A percentile compares a stretch with the other conserved stretches of the same genome.
Evolutionary conservation across 768 basidiomycete species (phyloP).

Genomic region (Clitopilus hobsonii): DNA sequence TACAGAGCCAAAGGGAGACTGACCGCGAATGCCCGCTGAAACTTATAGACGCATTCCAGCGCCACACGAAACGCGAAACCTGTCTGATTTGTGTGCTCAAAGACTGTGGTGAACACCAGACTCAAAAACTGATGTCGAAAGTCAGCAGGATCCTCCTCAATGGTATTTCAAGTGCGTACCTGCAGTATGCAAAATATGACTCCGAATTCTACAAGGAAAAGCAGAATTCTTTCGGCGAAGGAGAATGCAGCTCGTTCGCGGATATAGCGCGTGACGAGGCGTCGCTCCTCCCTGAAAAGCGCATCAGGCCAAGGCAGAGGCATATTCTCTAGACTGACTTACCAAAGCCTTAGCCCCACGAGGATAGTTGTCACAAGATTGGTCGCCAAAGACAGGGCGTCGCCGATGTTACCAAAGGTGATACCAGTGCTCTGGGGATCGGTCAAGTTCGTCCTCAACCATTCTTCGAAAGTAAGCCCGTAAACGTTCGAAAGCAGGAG

Average conservation of each 20-base stretch:
- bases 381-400: not conserved
- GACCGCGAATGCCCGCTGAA: not conserved
- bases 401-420: not conserved
- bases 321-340: not conserved
- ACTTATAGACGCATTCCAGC: not conserved
- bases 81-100: not conserved
- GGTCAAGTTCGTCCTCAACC: not conserved
- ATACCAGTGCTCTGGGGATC: not conserved
- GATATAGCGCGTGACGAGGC: not conserved
- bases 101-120: not conserved
- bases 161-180: not conserved
- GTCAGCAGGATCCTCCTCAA: not conserved
- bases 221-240: not conserved
- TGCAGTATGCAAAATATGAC: not conserved
- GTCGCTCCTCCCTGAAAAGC: not conserved
- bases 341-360: not conserved
- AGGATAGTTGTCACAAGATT: not conserved
- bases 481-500: not conserved
- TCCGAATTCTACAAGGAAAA: not conserved
- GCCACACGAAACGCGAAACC: not conserved
- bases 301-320: not conserved
- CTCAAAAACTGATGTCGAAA: not conserved
- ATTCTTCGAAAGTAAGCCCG: not conserved
- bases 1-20: not conserved
- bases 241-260: not conserved